Conservation (phyloP, 2,329 filamentous ascomycete genomes). For the Endoconidiophora polonica region DNA sequence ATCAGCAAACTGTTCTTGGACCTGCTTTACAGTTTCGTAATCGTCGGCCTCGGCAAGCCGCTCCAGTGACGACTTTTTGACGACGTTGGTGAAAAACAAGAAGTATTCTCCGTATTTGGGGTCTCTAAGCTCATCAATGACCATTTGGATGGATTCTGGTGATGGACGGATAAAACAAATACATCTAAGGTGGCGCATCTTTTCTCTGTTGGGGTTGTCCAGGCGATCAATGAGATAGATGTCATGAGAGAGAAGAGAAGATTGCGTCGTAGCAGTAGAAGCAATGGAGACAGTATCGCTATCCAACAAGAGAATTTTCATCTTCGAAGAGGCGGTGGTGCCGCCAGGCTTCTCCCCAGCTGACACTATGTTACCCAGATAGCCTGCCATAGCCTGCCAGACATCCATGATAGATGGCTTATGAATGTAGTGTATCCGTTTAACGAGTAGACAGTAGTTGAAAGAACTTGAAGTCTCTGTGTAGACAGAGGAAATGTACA, state of each 20-base stretch:
- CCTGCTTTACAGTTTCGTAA: conserved; percentile 83
- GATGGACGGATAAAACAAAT: conserved; percentile 87
- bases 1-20: conserved; percentile 94
- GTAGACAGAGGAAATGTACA: too few species aligned
- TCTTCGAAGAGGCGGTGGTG: conserved; percentile 61
- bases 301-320: conserved; percentile 94
- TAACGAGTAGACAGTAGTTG: background rate
- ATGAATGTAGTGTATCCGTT: background rate
- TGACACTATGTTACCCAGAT: conserved; percentile 79
- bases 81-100: conserved; percentile 93
- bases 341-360: conserved; percentile 31
- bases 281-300: conserved; percentile 86
- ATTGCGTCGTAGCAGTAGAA: conserved; percentile 91
- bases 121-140: conserved; percentile 89
- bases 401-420: conserved; percentile 57
- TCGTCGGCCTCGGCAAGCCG: conserved; percentile 90
- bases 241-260: conserved; percentile 83
- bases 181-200: conserved; percentile 93
- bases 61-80: conserved; percentile 90
- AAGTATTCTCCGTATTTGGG: conserved; percentile 97
- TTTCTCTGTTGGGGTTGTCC: conserved; percentile 78
- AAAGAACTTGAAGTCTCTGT: background rate
- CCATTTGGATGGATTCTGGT: conserved; percentile 74
- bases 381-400: conserved; percentile 79
- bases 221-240: conserved; percentile 95